Percentiles rank a stretch among this genome's conserved stretches.
Conservation (phyloP, 2,329 filamentous ascomycete genomes). For the Claviceps quebecensis region DNA sequence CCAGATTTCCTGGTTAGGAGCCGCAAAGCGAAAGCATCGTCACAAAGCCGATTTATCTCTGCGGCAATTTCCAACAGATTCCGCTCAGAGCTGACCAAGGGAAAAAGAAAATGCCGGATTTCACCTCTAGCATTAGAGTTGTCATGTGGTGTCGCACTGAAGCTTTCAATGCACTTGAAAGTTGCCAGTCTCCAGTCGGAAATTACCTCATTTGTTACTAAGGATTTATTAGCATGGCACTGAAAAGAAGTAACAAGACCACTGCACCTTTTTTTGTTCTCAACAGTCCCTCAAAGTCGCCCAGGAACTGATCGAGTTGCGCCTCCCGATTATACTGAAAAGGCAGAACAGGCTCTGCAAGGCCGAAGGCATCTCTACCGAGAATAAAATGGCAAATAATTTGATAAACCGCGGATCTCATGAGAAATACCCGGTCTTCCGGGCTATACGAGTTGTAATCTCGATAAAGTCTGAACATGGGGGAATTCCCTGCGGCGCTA, state of each 20-base stretch:
- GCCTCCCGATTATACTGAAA: no score
- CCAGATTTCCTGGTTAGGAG: background rate
- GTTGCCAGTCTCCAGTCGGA: background rate
- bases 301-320: background rate
- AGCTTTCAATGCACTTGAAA: background rate
- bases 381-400: background rate
- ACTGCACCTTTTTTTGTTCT: background rate
- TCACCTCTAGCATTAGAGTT: accelerated
- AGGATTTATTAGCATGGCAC: background rate
- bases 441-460: background rate
- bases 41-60: background rate
- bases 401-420: background rate
- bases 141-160: background rate
- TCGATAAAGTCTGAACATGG: no score
- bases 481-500: no score
- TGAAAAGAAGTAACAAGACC: background rate
- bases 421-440: accelerated
- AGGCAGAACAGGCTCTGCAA: background rate
- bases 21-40: background rate
- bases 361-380: background rate
- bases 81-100: background rate
- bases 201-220: background rate
- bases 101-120: background rate
- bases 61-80: background rate
- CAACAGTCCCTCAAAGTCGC: background rate